These are phyloP conservation scores for Hsuehochloa calcarea DNA, from an alignment of 176 grass and related monocot species.

Conservation along the genomic window DNA sequence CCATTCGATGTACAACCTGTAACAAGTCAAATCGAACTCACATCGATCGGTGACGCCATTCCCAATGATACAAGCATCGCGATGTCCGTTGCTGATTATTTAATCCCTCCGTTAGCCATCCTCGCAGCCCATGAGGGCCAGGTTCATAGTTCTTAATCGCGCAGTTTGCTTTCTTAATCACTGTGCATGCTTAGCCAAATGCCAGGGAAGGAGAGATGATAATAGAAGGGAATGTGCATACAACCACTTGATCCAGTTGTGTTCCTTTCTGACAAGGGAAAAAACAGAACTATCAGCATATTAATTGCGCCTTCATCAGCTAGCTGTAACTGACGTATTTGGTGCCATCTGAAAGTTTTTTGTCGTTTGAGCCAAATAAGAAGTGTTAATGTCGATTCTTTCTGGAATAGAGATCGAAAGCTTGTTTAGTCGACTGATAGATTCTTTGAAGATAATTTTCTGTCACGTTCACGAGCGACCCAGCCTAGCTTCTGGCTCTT, in stretches of 20 bases:
- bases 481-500: slow-evolving; percentile 4
- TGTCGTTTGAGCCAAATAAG: neutral
- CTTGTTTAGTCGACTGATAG: slow-evolving; percentile 15
- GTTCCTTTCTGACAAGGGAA: slow-evolving; percentile 3
- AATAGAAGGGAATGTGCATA: neutral
- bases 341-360: neutral
- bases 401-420: neutral
- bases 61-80: neutral
- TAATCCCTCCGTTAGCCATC: neutral
- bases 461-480: slow-evolving; percentile 22
- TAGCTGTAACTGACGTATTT: neutral
- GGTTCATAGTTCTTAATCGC: neutral
- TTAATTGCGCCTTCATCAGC: neutral
- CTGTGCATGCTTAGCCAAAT: neutral
- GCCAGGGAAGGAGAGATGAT: neutral
- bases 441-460: slow-evolving; percentile 12
- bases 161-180: neutral
- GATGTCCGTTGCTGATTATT: neutral
- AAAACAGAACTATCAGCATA: slow-evolving; percentile 18
- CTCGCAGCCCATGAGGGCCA: neutral
- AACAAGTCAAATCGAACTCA: neutral
- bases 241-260: slow-evolving; percentile 30
- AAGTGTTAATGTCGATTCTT: slow-evolving; percentile 22
- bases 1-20: neutral
- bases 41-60: neutral